These are phyloP conservation scores for Phytophthora ramorum DNA, from an alignment of 352 stramenopile species.

Conservation along the genomic window DNA sequence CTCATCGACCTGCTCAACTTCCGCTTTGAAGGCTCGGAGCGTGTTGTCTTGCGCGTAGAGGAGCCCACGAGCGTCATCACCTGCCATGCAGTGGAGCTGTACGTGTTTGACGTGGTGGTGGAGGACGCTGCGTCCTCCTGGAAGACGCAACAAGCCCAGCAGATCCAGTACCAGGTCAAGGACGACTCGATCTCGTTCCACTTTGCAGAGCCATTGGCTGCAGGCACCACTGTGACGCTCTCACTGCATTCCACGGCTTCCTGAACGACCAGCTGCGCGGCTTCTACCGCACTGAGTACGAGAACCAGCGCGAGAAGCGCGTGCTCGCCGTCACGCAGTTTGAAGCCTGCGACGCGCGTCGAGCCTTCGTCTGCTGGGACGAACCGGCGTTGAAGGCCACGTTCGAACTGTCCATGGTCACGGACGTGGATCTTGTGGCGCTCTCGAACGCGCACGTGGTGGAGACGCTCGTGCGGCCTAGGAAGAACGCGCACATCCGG, in stretches of 20 bases:
- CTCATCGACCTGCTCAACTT: conserved; percentile 82
- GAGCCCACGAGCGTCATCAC: conserved; percentile 82
- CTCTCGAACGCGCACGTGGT: conserved; percentile 97
- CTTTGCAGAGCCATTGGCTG: conserved; percentile 51
- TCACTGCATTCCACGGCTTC: conserved; percentile 69
- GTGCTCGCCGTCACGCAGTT: conserved; percentile 94
- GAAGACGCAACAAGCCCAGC: conserved; percentile 40
- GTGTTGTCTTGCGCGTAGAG: conserved; percentile 57
- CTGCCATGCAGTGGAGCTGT: conserved; percentile 96
- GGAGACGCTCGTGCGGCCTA: conserved; percentile 68
- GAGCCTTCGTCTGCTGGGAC: conserved; percentile 98
- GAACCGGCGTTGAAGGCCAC: conserved; percentile 96
- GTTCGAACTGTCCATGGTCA: conserved; percentile 94
- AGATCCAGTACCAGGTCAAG: conserved; percentile 57
- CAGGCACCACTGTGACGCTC: conserved; percentile 45
- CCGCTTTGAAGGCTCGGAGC: conserved; percentile 77
- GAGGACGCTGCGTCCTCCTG: conserved; percentile 37
- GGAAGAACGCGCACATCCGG: conserved; percentile 66
- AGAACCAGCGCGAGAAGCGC: conserved; percentile 90
- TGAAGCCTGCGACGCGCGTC: conserved; percentile 86
- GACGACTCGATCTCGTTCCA: conserved; percentile 71
- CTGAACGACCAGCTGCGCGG: conserved; percentile 95
- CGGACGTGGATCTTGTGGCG: conserved; percentile 90
- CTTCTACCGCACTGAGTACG: conserved; percentile 96
- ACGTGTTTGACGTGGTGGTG: conserved; percentile 77